phyloP scores from a whole-genome alignment of 2,329 filamentous ascomycete genomes.

The Trichoderma koningiopsis region DNA sequence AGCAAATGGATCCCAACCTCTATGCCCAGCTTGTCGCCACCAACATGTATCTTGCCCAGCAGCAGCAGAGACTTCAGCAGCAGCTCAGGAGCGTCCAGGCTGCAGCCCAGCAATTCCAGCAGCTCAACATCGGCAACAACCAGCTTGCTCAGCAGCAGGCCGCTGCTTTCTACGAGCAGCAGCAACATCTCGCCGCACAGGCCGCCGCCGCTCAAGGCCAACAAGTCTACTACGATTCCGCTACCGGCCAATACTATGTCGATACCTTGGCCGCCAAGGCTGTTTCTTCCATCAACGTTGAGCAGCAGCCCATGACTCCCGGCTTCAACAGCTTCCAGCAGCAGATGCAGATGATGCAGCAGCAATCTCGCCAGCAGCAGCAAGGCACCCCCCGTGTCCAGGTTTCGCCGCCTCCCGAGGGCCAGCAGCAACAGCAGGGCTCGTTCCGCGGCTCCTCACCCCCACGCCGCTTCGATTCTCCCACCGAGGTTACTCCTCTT shows the following conservation, averaged over 20 bases:
- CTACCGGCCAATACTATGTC: slow-evolving; percentile 82
- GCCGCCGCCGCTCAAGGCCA: slow-evolving; percentile 60
- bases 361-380: slow-evolving; percentile 31
- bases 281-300: slow-evolving; percentile 44
- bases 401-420: slow-evolving; percentile 76
- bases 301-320: slow-evolving; percentile 48
- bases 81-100: slow-evolving; percentile 83
- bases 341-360: slow-evolving; percentile 45
- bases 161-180: slow-evolving; percentile 38
- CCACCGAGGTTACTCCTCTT: slow-evolving; percentile 68
- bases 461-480: slow-evolving; percentile 68
- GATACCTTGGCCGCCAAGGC: slow-evolving; percentile 63
- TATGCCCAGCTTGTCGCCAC: slow-evolving; percentile 89
- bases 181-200: slow-evolving; percentile 44
- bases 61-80: slow-evolving; percentile 93
- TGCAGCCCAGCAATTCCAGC: slow-evolving; percentile 80
- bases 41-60: slow-evolving; percentile 88
- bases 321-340: slow-evolving; percentile 38
- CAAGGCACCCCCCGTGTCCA: slow-evolving; percentile 71
- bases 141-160: slow-evolving; percentile 48
- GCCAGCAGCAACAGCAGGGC: slow-evolving; percentile 42
- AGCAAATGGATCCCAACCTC: slow-evolving; percentile 79
- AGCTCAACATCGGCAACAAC: slow-evolving; percentile 65
- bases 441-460: slow-evolving; percentile 65
- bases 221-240: slow-evolving; percentile 82